Evolutionary conservation across 495 filamentous ascomycete genomes (phyloP), one percentile per base, ranked within the genome.

Genomic region (Neurospora tetraspora): DNA sequence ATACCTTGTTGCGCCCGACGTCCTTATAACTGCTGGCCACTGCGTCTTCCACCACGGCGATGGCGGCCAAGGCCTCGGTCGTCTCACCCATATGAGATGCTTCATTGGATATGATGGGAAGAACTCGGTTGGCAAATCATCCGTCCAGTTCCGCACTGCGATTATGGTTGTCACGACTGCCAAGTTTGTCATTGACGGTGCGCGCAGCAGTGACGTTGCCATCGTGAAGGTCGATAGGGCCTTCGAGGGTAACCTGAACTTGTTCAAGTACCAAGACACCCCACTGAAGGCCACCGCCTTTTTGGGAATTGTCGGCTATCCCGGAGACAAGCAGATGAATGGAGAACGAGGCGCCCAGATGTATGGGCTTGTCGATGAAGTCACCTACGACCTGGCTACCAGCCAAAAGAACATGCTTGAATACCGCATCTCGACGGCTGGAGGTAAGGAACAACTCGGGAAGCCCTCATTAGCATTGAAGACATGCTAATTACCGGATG

Each of bases 211-310:
- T 47, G 45, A 47, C 1, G 20, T 47, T 6, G 45, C 45, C n/a
- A 12, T 47, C 0, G 4, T 47, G 0, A 20, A 47, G 45, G n/a
- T 47, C 0, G 10, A 47, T 0, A 0, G 0, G 45, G 0, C 45
- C 9, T 47, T 47, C 0, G 45, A 23, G 0, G 45, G 45, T 2
- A 1, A 47, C 0, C n/a, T 47, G 0, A 47, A 47, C 4, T 0
- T 23, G 0, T 47, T 47, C n/a, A 23, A 47, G 45, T 47, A 20
- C 45, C 9, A 47, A 0, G 45, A 47, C 10, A 23, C n/a, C 0
- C 45, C n/a, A 0, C n/a, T 23, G 0, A 47, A 5, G 45, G 45
- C 0, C 0, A 11, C 9, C 0, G 2, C 4, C 1, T 2, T 20
- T 0, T 2, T 47, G 10, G 45, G 45, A 0, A 0, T 47, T 2